phyloP scores from a whole-genome alignment of 169 alveolate genomes.

The Toxoplasma gondii region DNA sequence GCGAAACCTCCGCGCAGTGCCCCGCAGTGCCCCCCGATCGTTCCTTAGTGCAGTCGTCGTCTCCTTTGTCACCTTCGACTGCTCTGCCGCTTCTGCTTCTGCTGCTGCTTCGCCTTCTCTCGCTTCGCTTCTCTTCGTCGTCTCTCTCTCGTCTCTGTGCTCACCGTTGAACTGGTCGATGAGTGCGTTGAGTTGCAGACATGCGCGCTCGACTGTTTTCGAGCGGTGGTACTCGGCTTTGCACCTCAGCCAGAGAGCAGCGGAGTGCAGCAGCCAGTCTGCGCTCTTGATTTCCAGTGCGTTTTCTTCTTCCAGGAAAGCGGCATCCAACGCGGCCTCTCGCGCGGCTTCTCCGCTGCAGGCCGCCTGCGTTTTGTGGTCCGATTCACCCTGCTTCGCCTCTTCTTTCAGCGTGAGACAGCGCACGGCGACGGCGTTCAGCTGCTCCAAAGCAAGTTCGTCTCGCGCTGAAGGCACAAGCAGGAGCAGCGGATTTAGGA shows the following conservation, averaged over 20 bases:
- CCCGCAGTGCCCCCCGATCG: neutral
- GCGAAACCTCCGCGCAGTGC: too few relatives aligned
- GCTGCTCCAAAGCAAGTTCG: conserved; percentile 66
- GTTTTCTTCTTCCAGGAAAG: neutral
- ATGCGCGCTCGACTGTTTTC: conserved; percentile 71
- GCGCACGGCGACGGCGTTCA: conserved; percentile 62
- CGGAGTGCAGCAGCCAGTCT: conserved; percentile 70
- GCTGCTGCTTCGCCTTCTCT: neutral
- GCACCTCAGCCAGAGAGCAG: conserved; percentile 70
- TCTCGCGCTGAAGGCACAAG: conserved; percentile 31
- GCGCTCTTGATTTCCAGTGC: neutral
- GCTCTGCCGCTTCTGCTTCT: neutral
- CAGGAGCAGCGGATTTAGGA: neutral
- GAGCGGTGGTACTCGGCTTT: conserved; percentile 66
- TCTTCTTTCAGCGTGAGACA: conserved; percentile 17
- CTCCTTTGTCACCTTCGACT: too few relatives aligned
- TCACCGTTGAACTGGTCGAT: conserved; percentile 69
- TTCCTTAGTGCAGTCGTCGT: neutral
- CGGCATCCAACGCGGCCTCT: neutral
- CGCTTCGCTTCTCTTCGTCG: too few relatives aligned
- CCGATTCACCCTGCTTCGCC: neutral
- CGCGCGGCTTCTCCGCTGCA: neutral
- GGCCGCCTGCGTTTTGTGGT: neutral
- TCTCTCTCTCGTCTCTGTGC: neutral
- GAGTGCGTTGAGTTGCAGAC: conserved; percentile 71